Conservation (phyloP, 2,329 filamentous ascomycete genomes). For the Periconia sp. region DNA sequence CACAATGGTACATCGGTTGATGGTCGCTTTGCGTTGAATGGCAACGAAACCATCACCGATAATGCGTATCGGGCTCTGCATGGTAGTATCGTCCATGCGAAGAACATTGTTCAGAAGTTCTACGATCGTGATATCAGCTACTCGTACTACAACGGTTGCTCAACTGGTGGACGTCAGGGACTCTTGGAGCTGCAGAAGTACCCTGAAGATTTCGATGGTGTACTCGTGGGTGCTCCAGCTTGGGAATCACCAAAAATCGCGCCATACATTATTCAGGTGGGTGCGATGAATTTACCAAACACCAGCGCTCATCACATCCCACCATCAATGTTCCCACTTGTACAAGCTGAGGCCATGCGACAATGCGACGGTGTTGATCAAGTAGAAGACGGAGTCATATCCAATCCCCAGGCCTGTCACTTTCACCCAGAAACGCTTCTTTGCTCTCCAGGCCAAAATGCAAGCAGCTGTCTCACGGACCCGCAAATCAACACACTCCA, state of each 20-base stretch:
- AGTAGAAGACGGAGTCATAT: conserved; percentile 33
- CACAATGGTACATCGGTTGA: conserved; percentile 40
- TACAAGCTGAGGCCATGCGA: conserved; percentile 9
- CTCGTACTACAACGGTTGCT: conserved; percentile 61
- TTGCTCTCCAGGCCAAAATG: neutral
- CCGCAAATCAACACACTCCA: conserved; percentile 38
- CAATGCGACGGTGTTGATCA: conserved; percentile 21
- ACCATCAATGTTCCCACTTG: conserved; percentile 45
- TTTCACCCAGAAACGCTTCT: conserved; percentile 11
- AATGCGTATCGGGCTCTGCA: conserved; percentile 44
- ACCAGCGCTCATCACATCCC: conserved; percentile 16
- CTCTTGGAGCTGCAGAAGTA: conserved; percentile 57
- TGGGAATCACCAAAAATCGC: conserved; percentile 56
- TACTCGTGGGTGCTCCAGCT: conserved; percentile 55
- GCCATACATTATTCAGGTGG: conserved; percentile 48
- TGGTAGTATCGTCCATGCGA: conserved; percentile 53
- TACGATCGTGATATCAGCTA: conserved; percentile 43
- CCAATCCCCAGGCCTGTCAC: conserved; percentile 16
- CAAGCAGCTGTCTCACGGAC: conserved; percentile 6
- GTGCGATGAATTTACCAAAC: conserved; percentile 20
- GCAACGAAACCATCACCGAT: conserved; percentile 39
- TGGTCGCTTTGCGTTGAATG: conserved; percentile 35
- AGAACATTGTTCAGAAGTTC: conserved; percentile 53
- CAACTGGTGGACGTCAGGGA: conserved; percentile 62
- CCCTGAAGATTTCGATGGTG: conserved; percentile 61